A percentile compares a stretch with the other conserved stretches of the same genome.
These are phyloP conservation scores for Plectosphaerella sp. DNA, from an alignment of 2,329 filamentous ascomycete species.

Conservation along the genomic window DNA sequence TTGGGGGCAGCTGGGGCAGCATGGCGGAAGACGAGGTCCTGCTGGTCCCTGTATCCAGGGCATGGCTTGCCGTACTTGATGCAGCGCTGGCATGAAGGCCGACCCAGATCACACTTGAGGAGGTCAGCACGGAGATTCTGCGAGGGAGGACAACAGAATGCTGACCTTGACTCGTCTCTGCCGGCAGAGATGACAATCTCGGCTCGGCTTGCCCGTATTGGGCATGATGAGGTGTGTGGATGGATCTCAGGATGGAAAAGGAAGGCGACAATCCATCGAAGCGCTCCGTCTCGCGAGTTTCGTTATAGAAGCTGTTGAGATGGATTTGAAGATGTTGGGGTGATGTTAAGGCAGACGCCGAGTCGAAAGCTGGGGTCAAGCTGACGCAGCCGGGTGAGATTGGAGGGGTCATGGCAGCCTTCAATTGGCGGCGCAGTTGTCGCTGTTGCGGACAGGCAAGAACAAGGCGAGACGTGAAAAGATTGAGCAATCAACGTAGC, in stretches of 20 bases:
- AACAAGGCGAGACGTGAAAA: no score
- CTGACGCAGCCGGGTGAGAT: no score
- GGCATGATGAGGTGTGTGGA: slow-evolving; percentile 31
- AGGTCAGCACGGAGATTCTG: not conserved
- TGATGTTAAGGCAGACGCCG: no score
- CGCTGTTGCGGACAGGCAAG: not conserved
- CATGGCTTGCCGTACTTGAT: slow-evolving; percentile 34
- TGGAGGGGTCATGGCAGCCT: no score
- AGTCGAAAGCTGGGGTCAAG: no score
- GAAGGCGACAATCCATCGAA: not conserved
- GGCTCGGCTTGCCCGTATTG: slow-evolving; percentile 34
- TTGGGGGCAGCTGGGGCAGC: slow-evolving; percentile 17
- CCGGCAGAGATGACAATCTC: slow-evolving; percentile 35
- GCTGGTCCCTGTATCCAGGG: slow-evolving; percentile 32
- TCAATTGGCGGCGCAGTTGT: not conserved
- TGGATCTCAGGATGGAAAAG: not conserved
- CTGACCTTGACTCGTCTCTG: slow-evolving; percentile 34
- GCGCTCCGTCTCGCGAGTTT: not conserved
- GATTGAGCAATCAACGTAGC: no score
- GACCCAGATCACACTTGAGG: slow-evolving; percentile 32
- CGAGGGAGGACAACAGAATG: not conserved
- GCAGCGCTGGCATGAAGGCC: slow-evolving; percentile 33
- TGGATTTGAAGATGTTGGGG: no score
- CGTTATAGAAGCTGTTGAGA: no score
- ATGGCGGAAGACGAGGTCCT: slow-evolving; percentile 34